Evolutionary conservation across 345 rosid genomes (phyloP), one percentile per base, ranked within the genome.

Genomic region (Gossypium stocksii): DNA sequence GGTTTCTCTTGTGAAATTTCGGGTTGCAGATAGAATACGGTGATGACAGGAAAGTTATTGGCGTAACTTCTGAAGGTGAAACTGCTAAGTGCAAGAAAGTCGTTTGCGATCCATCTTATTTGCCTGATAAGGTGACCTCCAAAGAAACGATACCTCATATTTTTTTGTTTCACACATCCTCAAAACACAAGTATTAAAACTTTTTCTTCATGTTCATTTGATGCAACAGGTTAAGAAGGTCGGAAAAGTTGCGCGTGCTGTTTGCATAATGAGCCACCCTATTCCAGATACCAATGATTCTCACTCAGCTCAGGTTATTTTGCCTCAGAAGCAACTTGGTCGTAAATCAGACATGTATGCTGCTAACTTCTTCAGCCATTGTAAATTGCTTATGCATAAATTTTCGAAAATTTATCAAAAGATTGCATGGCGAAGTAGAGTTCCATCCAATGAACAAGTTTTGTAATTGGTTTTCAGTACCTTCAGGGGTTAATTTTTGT

Each of bases 191-290:
- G 25, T 66, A 79, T 11, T n/a, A 20, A 16, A 9, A 7, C 45
- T 34, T 73, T 38, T 72, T 48, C 25, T 61, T 19, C 29, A 12
- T 43, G 29, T 54, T 59, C 17, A 12, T 59, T 59, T 15, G 71
- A 34, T 75, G 22, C 60, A 84, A 85, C 84, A 95, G 98, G 93
- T 88, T n/a, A 70, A 86, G 86, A 93, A 90, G 87, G 86, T 93
- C 13, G 97, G 97, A 43, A 90, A 62, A 79, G 99, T 95, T 49
- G 97, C 96, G 57, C 92, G 99, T 77, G 99, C 99, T n/a, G 84
- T 95, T 25, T 93, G 97, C 66, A 90, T 95, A 77, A 91, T 95
- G 98, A 95, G 91, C 82, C 98, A 95, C 82, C 96, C 98, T 10
- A 89, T 95, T 82, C 97, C 94, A 44, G 72, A 84, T 82, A 95